Percentiles rank a stretch among this genome's conserved stretches.
phyloP scores from a whole-genome alignment of 768 basidiomycete genomes.

The Strobilomyces echinocephalus region DNA sequence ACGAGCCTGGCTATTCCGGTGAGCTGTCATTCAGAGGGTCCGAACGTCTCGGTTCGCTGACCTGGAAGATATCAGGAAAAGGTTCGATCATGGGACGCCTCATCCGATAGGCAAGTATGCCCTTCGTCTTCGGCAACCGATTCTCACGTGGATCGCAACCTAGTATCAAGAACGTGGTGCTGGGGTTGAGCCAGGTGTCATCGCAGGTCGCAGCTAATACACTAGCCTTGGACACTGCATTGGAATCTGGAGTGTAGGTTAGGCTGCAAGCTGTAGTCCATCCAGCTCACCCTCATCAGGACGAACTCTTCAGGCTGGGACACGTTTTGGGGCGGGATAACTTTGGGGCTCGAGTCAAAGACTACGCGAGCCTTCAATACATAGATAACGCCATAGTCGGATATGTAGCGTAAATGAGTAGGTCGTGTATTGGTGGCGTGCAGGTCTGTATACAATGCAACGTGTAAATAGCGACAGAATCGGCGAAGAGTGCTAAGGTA shows the following conservation, averaged over 20 bases:
- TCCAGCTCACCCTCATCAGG: conserved; percentile 34
- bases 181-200: conserved; percentile 46
- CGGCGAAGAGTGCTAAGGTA: conserved; percentile 15
- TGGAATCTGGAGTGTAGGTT: conserved; percentile 68
- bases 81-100: conserved; percentile 63
- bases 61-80: conserved; percentile 25
- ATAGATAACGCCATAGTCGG: conserved; percentile 60
- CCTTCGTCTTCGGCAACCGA: background rate
- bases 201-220: conserved; percentile 76
- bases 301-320: conserved; percentile 59
- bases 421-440: conserved; percentile 19
- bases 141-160: conserved; percentile 39
- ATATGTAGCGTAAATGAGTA: conserved; percentile 22
- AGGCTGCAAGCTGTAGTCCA: background rate
- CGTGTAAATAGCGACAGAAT: conserved; percentile 25
- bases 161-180: conserved; percentile 81
- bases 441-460: conserved; percentile 26
- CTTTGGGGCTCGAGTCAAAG: conserved; percentile 65
- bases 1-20: conserved; percentile 63
- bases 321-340: conserved; percentile 73
- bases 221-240: conserved; percentile 77
- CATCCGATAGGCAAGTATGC: conserved; percentile 64
- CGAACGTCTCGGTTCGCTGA: background rate
- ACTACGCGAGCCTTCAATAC: conserved; percentile 67
- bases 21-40: conserved; percentile 17